Evolutionary conservation across 805 yeast species (phyloP).

Genomic region (Saccharomycopsis sp.): DNA sequence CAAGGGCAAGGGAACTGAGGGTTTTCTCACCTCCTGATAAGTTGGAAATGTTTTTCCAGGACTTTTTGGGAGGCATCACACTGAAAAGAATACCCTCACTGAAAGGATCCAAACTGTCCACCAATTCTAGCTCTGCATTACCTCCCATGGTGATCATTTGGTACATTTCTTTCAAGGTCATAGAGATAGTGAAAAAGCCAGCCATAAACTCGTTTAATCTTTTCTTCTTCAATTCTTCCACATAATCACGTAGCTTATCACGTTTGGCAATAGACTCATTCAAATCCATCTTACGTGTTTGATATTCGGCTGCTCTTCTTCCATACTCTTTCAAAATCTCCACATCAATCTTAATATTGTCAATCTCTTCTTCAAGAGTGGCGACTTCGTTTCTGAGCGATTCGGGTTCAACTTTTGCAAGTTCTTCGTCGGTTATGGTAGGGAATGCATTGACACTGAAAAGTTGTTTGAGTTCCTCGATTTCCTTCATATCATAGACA

Average conservation of each 20-base stretch:
- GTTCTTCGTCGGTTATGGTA: slow-evolving; percentile 44
- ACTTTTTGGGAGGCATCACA: slow-evolving; percentile 98
- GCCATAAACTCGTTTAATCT: slow-evolving; percentile 87
- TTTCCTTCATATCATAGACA: slow-evolving; percentile 8
- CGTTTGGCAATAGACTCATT: slow-evolving; percentile 60
- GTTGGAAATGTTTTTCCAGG: slow-evolving; percentile 94
- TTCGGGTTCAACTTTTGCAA: slow-evolving; percentile 42
- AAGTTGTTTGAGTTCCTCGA: slow-evolving; percentile 22
- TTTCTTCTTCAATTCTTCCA: slow-evolving; percentile 64
- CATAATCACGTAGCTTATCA: slow-evolving; percentile 51
- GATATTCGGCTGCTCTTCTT: slow-evolving; percentile 55
- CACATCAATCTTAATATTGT: slow-evolving; percentile 55
- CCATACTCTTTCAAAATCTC: slow-evolving; percentile 76
- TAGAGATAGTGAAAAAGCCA: slow-evolving; percentile 82
- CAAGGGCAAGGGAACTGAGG: slow-evolving; percentile 86
- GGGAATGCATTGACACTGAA: slow-evolving; percentile 29
- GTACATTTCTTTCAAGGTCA: slow-evolving; percentile 91
- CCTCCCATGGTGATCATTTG: slow-evolving; percentile 99
- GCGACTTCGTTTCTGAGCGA: slow-evolving; percentile 45
- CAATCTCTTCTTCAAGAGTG: slow-evolving; percentile 48
- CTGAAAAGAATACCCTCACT: slow-evolving; percentile 94
- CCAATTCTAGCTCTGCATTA: slow-evolving; percentile 93
- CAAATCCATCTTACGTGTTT: slow-evolving; percentile 55
- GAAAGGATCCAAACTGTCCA: slow-evolving; percentile 95
- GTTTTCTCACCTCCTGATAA: slow-evolving; percentile 98